A percentile compares a stretch with the other conserved stretches of the same genome.
phyloP scores from a whole-genome alignment of 2,329 filamentous ascomycete species.

The Pyrenophora graminea region DNA sequence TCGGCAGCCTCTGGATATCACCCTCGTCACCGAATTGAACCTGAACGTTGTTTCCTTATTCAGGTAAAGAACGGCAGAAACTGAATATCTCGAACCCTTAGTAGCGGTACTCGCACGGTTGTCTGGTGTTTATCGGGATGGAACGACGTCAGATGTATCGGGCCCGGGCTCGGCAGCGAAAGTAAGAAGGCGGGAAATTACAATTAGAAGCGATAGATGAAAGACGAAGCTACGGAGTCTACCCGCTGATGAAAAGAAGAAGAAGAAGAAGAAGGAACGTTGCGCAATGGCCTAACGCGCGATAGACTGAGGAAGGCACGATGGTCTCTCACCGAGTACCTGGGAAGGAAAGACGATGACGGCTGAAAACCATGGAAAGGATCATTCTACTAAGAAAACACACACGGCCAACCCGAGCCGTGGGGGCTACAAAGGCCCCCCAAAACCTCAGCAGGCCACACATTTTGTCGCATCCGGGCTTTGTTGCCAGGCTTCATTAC shows the following conservation, averaged over 20 bases:
- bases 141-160: conserved; percentile 7
- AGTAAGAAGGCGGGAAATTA: conserved; percentile 9
- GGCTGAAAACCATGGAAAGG: conserved; percentile 14
- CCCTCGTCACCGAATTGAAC: not conserved
- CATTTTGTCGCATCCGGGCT: conserved; percentile 11
- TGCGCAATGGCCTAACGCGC: conserved; percentile 3
- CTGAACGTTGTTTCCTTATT: not conserved
- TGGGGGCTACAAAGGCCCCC: conserved; percentile 8
- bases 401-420: conserved; percentile 6
- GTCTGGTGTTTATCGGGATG: not conserved
- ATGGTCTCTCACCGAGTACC: conserved; percentile 11
- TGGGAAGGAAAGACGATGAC: conserved; percentile 16
- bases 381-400: conserved; percentile 14
- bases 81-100: not conserved
- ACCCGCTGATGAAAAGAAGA: conserved; percentile 6
- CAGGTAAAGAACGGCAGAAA: not conserved
- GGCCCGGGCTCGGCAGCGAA: conserved; percentile 7
- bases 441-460: conserved; percentile 20
- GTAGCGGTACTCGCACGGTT: not conserved
- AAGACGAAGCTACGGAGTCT: conserved; percentile 11
- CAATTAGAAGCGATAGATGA: conserved; percentile 13
- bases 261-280: conserved; percentile 16
- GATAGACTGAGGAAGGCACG: conserved; percentile 26
- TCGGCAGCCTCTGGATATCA: not conserved
- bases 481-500: conserved; percentile 27